Evolutionary conservation across 345 rosid genomes (phyloP).

Genomic region (Tarenaya hassleriana): DNA sequence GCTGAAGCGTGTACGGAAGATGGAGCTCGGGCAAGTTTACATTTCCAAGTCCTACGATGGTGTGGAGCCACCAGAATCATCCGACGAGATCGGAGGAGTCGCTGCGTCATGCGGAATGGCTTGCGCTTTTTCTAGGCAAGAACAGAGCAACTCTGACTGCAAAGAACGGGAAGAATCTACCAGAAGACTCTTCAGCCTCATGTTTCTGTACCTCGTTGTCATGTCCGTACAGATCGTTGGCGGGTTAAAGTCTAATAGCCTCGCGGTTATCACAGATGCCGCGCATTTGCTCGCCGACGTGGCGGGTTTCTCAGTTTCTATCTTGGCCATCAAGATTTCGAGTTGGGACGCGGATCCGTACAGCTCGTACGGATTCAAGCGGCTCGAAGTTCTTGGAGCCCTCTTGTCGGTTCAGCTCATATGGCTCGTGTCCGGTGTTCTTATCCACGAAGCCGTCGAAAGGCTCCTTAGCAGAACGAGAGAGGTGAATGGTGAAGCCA

Average conservation of each 20-base stretch:
- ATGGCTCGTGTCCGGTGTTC: slow-evolving; percentile 65
- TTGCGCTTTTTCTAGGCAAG: slow-evolving; percentile 49
- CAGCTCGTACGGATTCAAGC: slow-evolving; percentile 62
- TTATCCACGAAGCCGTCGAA: slow-evolving; percentile 54
- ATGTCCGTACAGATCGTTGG: slow-evolving; percentile 69
- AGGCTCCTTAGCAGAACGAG: slow-evolving; percentile 46
- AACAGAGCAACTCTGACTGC: slow-evolving; percentile 32
- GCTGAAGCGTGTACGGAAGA: slow-evolving; percentile 29
- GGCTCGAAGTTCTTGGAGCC: slow-evolving; percentile 76
- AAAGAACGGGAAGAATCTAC: slow-evolving; percentile 42
- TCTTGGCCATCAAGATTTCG: slow-evolving; percentile 69
- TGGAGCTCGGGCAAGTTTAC: slow-evolving; percentile 44
- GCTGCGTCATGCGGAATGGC: slow-evolving; percentile 28
- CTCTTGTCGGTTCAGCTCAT: slow-evolving; percentile 73
- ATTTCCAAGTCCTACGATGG: slow-evolving; percentile 33
- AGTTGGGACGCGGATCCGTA: slow-evolving; percentile 66
- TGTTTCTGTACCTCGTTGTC: slow-evolving; percentile 39
- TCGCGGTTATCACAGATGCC: slow-evolving; percentile 79
- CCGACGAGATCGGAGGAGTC: slow-evolving; percentile 25
- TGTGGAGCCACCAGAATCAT: slow-evolving; percentile 34
- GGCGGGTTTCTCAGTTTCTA: slow-evolving; percentile 60
- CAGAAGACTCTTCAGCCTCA: slow-evolving; percentile 43
- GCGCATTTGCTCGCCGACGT: slow-evolving; percentile 73
- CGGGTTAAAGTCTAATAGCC: slow-evolving; percentile 70
- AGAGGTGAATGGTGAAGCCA: slow-evolving; percentile 52